Conservation (phyloP, 352 stramenopile genomes). For the Phytophthora syringae region DNA sequence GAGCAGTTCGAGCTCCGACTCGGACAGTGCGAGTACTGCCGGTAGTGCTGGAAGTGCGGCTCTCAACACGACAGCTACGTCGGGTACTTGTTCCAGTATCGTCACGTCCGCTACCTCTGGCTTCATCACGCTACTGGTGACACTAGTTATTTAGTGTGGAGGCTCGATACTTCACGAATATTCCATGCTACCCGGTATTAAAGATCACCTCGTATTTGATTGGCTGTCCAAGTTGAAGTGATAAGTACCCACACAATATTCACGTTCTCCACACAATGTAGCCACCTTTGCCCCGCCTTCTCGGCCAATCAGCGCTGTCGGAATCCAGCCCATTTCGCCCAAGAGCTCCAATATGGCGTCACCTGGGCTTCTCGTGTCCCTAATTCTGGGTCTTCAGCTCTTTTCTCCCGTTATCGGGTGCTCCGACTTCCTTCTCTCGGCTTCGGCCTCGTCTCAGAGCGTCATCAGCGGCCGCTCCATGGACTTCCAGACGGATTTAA, state of each 20-base stretch:
- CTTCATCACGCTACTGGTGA: constrained; percentile 5
- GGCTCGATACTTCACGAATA: no score
- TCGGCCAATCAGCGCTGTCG: constrained; percentile 1
- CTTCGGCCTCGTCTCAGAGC: constrained; percentile 13
- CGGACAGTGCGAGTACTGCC: neutral
- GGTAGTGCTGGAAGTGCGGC: neutral
- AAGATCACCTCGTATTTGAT: no score
- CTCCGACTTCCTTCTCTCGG: constrained; percentile 70
- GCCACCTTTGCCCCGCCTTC: constrained; percentile 3
- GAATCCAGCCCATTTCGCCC: neutral
- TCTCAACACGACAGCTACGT: neutral
- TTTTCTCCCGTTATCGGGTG: constrained; percentile 20
- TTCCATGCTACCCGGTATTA: no score
- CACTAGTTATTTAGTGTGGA: neutral
- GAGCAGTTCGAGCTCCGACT: constrained; percentile 5
- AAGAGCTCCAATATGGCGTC: constrained; percentile 1
- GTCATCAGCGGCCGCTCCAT: constrained; percentile 62
- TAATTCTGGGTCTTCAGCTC: neutral
- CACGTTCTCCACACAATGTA: constrained; percentile 11
- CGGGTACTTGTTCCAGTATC: neutral
- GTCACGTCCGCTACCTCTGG: neutral
- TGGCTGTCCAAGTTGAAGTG: neutral
- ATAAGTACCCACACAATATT: neutral
- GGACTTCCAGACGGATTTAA: constrained; percentile 62
- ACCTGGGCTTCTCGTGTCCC: neutral